Evolutionary conservation across 2,329 filamentous ascomycete genomes (phyloP).

Genomic region (Leptodontidium sp.): DNA sequence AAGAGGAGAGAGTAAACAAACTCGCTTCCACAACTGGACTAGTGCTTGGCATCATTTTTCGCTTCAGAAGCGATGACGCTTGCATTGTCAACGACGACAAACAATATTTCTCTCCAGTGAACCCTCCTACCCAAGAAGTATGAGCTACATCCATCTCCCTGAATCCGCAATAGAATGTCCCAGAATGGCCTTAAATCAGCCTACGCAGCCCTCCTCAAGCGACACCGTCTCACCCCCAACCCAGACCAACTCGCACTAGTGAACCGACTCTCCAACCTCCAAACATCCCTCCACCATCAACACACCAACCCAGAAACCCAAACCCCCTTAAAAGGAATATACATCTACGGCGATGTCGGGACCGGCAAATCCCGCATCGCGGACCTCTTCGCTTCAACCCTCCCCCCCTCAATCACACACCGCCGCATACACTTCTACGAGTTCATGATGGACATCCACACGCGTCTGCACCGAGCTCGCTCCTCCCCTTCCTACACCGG

Average conservation of each 20-base stretch:
- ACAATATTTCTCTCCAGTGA: neutral
- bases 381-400: conserved; percentile 27
- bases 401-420: conserved; percentile 20
- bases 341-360: conserved; percentile 27
- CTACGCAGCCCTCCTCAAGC: conserved; percentile 22
- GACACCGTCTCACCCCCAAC: conserved; percentile 22
- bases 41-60: conserved; percentile 11
- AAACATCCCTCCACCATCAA: conserved; percentile 13
- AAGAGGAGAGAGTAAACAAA: neutral
- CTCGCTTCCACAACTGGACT: conserved; percentile 8
- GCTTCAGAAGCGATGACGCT: conserved; percentile 15
- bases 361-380: conserved; percentile 27
- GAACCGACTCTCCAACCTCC: conserved; percentile 20
- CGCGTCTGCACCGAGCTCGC: conserved; percentile 25
- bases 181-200: conserved; percentile 20
- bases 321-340: conserved; percentile 15
- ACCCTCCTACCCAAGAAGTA: neutral
- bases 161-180: conserved; percentile 14
- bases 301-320: neutral
- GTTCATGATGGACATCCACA: conserved; percentile 33
- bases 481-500: conserved; percentile 15
- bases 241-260: conserved; percentile 25
- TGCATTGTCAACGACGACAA: conserved; percentile 8
- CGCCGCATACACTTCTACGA: conserved; percentile 28
- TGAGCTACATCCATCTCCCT: neutral